A percentile compares a stretch with the other conserved stretches of the same genome.
Evolutionary conservation across 371 early-diverging fungal genomes (phyloP).

Genomic region (Encephalitozoon cuniculi): DNA sequence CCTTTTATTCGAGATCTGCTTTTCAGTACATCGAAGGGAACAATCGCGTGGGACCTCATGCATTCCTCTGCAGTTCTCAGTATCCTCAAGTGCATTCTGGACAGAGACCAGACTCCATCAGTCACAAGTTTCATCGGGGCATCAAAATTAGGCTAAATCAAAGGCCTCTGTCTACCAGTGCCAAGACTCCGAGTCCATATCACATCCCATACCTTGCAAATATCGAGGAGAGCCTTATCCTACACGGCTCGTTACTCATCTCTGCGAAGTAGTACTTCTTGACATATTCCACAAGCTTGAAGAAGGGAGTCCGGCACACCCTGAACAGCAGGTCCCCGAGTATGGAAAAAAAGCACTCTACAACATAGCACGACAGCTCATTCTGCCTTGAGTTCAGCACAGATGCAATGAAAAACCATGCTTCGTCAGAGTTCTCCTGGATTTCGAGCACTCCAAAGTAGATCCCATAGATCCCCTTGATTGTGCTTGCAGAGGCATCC

Average conservation of each 20-base stretch:
- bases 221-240: background rate
- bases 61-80: conserved; percentile 48
- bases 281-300: conserved; percentile 15
- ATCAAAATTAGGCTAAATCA: background rate
- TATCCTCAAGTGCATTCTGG: conserved; percentile 47
- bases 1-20: conserved; percentile 37
- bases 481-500: conserved; percentile 5
- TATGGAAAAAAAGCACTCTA: conserved; percentile 26
- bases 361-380: background rate
- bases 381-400: conserved; percentile 33
- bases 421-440: conserved; percentile 21
- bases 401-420: conserved; percentile 46
- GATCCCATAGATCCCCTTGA: conserved; percentile 47
- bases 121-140: conserved; percentile 44
- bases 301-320: background rate
- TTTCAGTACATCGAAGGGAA: conserved; percentile 40
- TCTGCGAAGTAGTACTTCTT: conserved; percentile 1
- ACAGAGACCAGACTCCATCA: conserved; percentile 53
- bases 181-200: background rate
- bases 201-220: background rate
- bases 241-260: conserved; percentile 1
- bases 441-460: conserved; percentile 44
- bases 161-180: background rate
- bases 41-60: conserved; percentile 27
- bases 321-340: conserved; percentile 1